phyloP scores from a whole-genome alignment of 306 rosid genomes.

The Neltuma alba region DNA sequence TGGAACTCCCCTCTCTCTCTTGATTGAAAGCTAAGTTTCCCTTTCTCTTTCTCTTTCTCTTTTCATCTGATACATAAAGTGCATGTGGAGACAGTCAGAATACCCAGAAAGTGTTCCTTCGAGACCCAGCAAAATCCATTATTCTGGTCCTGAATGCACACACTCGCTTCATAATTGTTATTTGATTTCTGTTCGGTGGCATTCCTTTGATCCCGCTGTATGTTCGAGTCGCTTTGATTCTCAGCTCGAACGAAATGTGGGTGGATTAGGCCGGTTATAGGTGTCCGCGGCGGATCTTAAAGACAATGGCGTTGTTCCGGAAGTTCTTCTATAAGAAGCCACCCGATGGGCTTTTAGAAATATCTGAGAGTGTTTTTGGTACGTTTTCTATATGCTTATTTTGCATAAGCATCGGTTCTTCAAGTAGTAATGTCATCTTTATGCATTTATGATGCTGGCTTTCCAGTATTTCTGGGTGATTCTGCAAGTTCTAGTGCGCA shows the following conservation, averaged over 20 bases:
- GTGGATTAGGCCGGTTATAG: conserved; percentile 43
- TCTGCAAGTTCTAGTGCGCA: conserved; percentile 21
- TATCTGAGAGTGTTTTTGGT: conserved; percentile 96
- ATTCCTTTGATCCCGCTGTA: conserved; percentile 41
- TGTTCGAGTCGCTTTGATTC: conserved; percentile 24
- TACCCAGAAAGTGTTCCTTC: conserved; percentile 61
- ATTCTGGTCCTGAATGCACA: conserved; percentile 56
- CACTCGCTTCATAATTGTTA: conserved; percentile 55
- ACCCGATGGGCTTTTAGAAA: conserved; percentile 95
- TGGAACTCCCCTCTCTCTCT: conserved; percentile 42
- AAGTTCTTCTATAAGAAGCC: conserved; percentile 96
- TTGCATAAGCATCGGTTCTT: conserved; percentile 24
- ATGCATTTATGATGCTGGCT: conserved; percentile 11
- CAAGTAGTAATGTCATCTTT: conserved; percentile 31
- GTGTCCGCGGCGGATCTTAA: conserved; percentile 52
- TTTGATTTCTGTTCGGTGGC: conserved; percentile 37
- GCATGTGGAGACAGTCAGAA: conserved; percentile 57
- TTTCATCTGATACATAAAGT: conserved; percentile 44
- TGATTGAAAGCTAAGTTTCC: conserved; percentile 88
- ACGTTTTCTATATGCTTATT: conserved; percentile 44
- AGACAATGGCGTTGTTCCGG: conserved; percentile 80
- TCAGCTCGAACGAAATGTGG: conserved; percentile 48
- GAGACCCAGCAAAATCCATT: conserved; percentile 69
- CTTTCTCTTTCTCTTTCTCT: conserved; percentile 13
- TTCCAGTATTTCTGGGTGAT: conserved; percentile 29